These are phyloP conservation scores for Camelina laxa DNA, from an alignment of 345 rosid genomes.

Conservation along the genomic window DNA sequence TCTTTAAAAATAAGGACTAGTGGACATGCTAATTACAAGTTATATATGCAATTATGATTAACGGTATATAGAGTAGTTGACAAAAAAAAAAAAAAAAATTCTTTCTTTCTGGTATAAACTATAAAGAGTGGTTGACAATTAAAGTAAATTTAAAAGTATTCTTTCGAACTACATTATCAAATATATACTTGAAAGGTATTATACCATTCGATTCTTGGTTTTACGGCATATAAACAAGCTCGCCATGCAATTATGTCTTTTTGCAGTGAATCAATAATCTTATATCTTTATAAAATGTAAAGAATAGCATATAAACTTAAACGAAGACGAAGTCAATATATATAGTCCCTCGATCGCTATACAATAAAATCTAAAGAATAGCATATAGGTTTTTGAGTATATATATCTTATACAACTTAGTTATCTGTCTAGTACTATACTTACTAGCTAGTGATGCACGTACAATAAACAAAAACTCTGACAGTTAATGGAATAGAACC, in stretches of 20 bases:
- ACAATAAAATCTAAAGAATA: no score
- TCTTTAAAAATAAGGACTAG: no score
- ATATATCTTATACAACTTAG: conserved; percentile 12
- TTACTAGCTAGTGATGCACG: conserved; percentile 30
- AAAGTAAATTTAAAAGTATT: conserved; percentile 17
- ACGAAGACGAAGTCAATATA: not conserved
- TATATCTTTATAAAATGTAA: not conserved
- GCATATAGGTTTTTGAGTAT: not conserved
- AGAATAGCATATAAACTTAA: not conserved
- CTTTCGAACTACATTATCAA: not conserved
- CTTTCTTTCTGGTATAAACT: not conserved
- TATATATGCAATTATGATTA: not conserved
- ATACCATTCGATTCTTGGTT: conserved; percentile 29
- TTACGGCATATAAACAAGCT: conserved; percentile 18
- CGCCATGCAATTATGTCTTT: conserved; percentile 15
- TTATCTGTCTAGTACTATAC: conserved; percentile 4
- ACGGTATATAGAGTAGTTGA: not conserved
- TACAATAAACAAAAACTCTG: conserved; percentile 5
- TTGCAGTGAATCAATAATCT: conserved; percentile 4
- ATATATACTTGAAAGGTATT: not conserved
- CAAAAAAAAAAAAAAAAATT: no score
- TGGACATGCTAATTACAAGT: not conserved
- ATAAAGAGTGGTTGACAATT: conserved; percentile 33
- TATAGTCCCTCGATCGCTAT: not conserved
- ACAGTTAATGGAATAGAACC: conserved; percentile 42